Evolutionary conservation across 768 basidiomycete species (phyloP).

Genomic region (Tulasnella sp.): DNA sequence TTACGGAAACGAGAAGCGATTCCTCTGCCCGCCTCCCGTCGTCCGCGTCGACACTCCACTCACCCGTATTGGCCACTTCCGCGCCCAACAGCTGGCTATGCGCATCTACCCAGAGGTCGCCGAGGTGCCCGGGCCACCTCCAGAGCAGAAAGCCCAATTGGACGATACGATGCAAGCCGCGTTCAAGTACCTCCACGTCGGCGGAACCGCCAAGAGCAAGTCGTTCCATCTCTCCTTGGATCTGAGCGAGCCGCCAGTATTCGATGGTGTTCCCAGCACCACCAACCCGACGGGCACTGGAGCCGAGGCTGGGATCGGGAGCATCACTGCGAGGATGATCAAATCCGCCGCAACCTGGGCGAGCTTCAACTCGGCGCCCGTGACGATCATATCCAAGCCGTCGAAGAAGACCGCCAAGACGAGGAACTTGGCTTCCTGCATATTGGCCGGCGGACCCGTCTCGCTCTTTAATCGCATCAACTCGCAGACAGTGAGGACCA

Average conservation of each 20-base stretch:
- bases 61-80: constrained; percentile 50
- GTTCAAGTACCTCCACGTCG: constrained; percentile 87
- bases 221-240: constrained; percentile 79
- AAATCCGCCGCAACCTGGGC: constrained; percentile 45
- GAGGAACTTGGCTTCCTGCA: constrained; percentile 82
- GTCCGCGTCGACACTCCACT: constrained; percentile 76
- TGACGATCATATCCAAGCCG: constrained; percentile 93
- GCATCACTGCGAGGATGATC: constrained; percentile 20
- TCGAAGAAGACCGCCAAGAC: constrained; percentile 96
- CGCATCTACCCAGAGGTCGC: constrained; percentile 73
- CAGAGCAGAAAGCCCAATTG: constrained; percentile 72
- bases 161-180: constrained; percentile 78
- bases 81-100: constrained; percentile 72
- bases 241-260: constrained; percentile 57
- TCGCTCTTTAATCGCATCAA: constrained; percentile 95
- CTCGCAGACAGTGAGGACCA: constrained; percentile 91
- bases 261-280: constrained; percentile 30
- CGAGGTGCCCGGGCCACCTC: constrained; percentile 37
- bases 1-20: constrained; percentile 90
- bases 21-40: constrained; percentile 85
- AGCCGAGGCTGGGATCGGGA: constrained; percentile 30
- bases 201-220: constrained; percentile 71
- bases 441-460: constrained; percentile 78
- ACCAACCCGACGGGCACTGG: constrained; percentile 30
- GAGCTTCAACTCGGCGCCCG: constrained; percentile 81